These are phyloP conservation scores for Sinapis alba DNA, from an alignment of 441 rosid genomes.

Conservation along the genomic window DNA sequence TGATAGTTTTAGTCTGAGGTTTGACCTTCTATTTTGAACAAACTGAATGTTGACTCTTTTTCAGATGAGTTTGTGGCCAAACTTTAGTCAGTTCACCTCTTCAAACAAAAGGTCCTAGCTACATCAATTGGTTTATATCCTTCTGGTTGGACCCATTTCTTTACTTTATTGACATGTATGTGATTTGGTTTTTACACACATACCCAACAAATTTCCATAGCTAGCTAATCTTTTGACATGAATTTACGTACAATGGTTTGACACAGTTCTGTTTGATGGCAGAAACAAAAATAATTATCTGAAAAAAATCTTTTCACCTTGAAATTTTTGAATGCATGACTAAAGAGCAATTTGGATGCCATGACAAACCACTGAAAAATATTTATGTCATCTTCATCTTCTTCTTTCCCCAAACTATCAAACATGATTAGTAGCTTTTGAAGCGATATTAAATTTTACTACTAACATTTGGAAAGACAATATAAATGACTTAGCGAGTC, in stretches of 20 bases:
- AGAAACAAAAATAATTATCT: neutral
- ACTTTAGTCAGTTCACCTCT: neutral
- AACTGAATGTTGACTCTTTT: neutral
- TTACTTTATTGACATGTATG: no score
- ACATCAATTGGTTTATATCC: neutral
- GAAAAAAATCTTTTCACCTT: neutral
- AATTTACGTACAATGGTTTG: neutral
- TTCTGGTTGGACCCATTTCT: no score
- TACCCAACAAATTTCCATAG: neutral
- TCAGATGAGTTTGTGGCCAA: neutral
- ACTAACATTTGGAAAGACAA: no score
- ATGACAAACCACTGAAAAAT: neutral
- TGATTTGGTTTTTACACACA: no score
- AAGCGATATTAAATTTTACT: no score
- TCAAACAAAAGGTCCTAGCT: neutral
- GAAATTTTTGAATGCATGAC: neutral
- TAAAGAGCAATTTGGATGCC: neutral
- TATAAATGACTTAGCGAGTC: no score
- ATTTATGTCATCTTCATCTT: neutral
- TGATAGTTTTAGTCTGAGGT: neutral
- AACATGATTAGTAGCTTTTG: no score
- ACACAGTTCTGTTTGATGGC: neutral
- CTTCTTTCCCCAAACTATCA: slow-evolving; percentile 9
- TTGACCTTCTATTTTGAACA: neutral
- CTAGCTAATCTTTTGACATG: neutral